Base-by-base conservation (phyloP, 441 rosid genomes). In the Pelargonium citronellum region DNA sequence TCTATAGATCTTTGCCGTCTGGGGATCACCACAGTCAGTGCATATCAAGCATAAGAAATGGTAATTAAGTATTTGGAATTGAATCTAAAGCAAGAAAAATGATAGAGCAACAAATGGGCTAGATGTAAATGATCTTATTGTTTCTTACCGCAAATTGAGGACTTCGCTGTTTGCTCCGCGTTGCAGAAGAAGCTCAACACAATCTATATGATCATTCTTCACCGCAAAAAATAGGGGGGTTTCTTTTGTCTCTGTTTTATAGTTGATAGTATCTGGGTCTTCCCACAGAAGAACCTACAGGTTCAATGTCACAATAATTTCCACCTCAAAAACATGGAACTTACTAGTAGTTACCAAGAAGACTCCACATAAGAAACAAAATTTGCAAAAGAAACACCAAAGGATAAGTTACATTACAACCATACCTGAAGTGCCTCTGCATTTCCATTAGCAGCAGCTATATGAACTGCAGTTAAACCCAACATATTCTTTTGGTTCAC, bases 151-250 rank as follows among this genome's bases (percentile, higher is more conserved):
- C 84, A 92, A 75, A 76, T 92, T 92, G 57, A 86, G 83, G 79
- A 89, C 86, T 78, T 86, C 95, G 69, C 82, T 86, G 81, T 76
- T 83, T 43, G 96, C 95, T 47, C 98, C 96, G 64, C 77, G 78
- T 46, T 70, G 77, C 79, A 87, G 81, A 77, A 92, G 98, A 70
- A 89, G 78, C 77, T 87, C 93, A 69, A 80, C 96, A 75, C 96
- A 92, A 24, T 82, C 82, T 73, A 82, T 82, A 63, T 73, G 84
- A 71, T 87, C 85, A 83, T 90, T 92, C 85, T 81, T 90, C 76
- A 84, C 98, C 0, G 96, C 96, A 68, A 84, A 90, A 87, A 87
- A 89, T 8, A 90, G 72, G n/a, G 98, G 98, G 11, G 98, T 90
- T 85, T 92, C 98, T 82, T 80, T 84, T 77, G 79, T 82, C 79